phyloP scores from a whole-genome alignment of 2,329 filamentous ascomycete genomes.

The Talaromyces funiculosus region DNA sequence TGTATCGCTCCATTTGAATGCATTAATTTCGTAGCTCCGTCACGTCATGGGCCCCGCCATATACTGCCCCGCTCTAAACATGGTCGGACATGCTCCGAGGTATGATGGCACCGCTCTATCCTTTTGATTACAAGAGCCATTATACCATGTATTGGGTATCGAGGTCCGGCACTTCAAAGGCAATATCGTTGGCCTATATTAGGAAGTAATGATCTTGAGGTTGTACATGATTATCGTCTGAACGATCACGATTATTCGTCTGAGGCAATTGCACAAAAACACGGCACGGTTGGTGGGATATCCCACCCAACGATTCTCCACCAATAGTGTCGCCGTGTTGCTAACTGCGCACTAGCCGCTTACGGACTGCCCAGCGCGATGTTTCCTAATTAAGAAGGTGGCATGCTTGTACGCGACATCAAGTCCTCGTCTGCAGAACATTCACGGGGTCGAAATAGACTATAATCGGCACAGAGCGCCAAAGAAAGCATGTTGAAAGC shows the following conservation, averaged over 20 bases:
- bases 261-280: not conserved
- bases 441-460: not conserved
- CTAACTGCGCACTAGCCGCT: not conserved
- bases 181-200: too few species aligned
- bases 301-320: not conserved
- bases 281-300: not conserved
- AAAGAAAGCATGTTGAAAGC: not conserved
- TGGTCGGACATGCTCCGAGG: constrained; percentile 12
- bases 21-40: not conserved
- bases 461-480: too few species aligned
- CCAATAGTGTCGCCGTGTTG: not conserved
- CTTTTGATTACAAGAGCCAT: not conserved
- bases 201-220: too few species aligned
- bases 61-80: not conserved
- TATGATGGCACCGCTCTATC: not conserved
- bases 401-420: not conserved
- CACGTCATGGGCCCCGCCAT: not conserved
- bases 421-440: too few species aligned
- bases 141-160: too few species aligned
- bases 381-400: not conserved
- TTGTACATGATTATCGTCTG: not conserved
- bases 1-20: too few species aligned
- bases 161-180: too few species aligned
- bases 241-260: not conserved
- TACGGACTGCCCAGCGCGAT: not conserved